Conservation (phyloP, 2,329 filamentous ascomycete genomes). For the Anisogramma anomala region DNA sequence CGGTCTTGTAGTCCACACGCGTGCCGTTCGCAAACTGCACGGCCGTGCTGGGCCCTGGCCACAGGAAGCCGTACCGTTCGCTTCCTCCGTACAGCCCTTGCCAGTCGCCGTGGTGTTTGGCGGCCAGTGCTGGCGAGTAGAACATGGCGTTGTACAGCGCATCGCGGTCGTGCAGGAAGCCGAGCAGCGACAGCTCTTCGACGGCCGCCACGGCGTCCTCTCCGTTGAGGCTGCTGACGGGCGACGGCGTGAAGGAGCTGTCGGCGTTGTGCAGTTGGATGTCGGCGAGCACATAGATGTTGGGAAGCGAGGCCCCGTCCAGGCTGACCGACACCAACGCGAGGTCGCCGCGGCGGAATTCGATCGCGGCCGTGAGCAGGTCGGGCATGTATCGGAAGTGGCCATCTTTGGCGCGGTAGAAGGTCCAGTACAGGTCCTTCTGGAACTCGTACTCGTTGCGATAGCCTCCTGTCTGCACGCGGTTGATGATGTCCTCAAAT, state of each 20-base stretch:
- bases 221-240: conserved; percentile 22
- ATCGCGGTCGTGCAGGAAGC: conserved; percentile 28
- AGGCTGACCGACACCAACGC: conserved; percentile 6
- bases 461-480: conserved; percentile 1
- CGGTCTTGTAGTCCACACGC: conserved; percentile 21
- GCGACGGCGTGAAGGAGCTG: conserved; percentile 17
- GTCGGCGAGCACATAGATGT: conserved; percentile 5
- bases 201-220: conserved; percentile 21
- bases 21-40: conserved; percentile 30
- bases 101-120: conserved; percentile 11
- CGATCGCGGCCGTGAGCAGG: conserved; percentile 3
- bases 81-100: conserved; percentile 27
- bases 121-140: conserved; percentile 20
- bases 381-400: conserved; percentile 5
- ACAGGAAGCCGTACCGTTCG: conserved; percentile 26
- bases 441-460: conserved; percentile 7
- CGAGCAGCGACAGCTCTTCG: conserved; percentile 21
- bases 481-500: conserved; percentile 5
- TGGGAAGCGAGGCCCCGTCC: conserved; percentile 1
- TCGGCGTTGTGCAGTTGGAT: conserved; percentile 4
- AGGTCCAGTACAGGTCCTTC: conserved; percentile 3
- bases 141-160: conserved; percentile 32
- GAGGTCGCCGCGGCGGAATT: conserved; percentile 1
- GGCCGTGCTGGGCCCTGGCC: conserved; percentile 28
- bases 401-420: conserved; percentile 5